phyloP scores from a whole-genome alignment of 345 rosid genomes.

The Eucalyptus virginea region DNA sequence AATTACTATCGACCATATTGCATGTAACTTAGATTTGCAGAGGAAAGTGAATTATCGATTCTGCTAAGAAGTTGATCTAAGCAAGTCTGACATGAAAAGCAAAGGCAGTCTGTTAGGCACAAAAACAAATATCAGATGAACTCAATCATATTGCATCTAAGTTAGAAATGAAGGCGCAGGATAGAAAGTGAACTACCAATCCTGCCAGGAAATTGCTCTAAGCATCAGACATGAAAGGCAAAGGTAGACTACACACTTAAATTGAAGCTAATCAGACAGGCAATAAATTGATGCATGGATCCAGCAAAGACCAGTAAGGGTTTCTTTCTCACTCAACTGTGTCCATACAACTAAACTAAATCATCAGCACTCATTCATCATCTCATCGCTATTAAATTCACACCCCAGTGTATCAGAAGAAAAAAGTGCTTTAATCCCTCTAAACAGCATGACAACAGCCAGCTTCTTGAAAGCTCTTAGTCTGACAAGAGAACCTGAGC shows the following conservation, averaged over 20 bases:
- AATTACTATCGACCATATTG: not conserved
- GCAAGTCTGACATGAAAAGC: not conserved
- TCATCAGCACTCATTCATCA: not conserved
- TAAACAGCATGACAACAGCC: not conserved
- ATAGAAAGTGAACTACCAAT: not conserved
- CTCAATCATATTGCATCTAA: not conserved
- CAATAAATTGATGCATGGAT: not conserved
- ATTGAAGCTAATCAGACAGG: not conserved
- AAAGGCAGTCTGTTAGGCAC: not conserved
- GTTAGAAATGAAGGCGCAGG: not conserved
- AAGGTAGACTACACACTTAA: not conserved
- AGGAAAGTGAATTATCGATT: not conserved
- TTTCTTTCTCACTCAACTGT: not conserved
- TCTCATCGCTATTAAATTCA: not conserved
- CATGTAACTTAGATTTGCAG: not conserved
- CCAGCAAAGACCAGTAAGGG: not conserved
- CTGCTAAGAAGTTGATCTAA: not conserved
- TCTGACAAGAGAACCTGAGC: not conserved
- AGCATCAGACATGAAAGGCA: not conserved
- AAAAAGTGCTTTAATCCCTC: not conserved
- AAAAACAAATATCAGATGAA: not conserved
- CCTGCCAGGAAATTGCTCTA: not conserved
- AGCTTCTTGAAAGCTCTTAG: not conserved
- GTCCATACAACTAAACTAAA: not conserved
- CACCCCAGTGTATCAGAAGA: not conserved